Evolutionary conservation across 169 alveolate genomes (phyloP).

Genomic region (Perkinsus marinus): DNA sequence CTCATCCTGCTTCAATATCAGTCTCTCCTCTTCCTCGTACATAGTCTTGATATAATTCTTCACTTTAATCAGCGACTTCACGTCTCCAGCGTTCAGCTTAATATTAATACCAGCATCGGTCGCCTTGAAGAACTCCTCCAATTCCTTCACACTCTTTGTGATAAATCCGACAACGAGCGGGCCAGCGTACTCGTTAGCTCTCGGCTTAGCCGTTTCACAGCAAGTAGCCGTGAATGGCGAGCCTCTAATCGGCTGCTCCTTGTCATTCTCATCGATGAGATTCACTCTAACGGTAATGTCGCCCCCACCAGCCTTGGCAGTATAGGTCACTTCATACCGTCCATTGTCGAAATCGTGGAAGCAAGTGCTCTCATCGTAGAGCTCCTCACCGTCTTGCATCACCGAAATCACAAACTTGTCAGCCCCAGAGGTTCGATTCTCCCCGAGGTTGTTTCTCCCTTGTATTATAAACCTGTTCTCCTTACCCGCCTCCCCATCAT

Average conservation of each 20-base stretch:
- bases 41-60: constrained; percentile 63
- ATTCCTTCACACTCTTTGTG: constrained; percentile 33
- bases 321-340: constrained; percentile 42
- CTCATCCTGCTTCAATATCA: constrained; percentile 42
- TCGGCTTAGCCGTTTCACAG: constrained; percentile 44
- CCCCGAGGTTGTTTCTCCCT: constrained; percentile 72
- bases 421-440: constrained; percentile 76
- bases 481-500: constrained; percentile 57
- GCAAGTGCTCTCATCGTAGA: constrained; percentile 5
- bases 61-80: constrained; percentile 51
- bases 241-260: constrained; percentile 69
- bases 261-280: constrained; percentile 70
- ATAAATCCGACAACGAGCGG: constrained; percentile 64
- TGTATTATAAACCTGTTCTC: constrained; percentile 67
- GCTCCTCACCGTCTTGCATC: constrained; percentile 23
- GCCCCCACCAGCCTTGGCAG: constrained; percentile 28
- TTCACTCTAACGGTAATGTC: constrained; percentile 53
- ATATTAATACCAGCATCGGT: constrained; percentile 55
- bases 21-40: constrained; percentile 48
- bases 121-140: constrained; percentile 46
- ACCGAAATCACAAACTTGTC: constrained; percentile 59
- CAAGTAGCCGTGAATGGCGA: constrained; percentile 63
- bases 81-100: constrained; percentile 59
- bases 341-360: constrained; percentile 31
- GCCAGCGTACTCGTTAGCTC: constrained; percentile 70